Evolutionary conservation across 805 yeast genomes (phyloP), one percentile per base, ranked within the genome.

Genomic region (Metschnikowia dekortorum): DNA sequence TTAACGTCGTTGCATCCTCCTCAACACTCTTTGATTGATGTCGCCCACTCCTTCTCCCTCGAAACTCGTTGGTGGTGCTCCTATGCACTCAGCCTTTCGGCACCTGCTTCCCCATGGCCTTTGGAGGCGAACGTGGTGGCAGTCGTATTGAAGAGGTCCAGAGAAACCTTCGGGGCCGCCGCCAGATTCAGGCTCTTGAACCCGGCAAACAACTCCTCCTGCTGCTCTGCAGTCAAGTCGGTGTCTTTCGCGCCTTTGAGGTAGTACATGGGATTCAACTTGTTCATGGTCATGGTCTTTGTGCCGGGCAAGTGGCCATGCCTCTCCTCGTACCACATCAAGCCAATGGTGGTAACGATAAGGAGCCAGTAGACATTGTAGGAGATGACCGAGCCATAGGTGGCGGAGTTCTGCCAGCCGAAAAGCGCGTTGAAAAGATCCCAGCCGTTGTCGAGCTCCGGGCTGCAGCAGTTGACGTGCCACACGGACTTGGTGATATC

Each of bases 381-480:
- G 46, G 91, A 81, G 46, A 92, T 72, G 51, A 91, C 90, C 3
- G 97, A 89, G 49, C 97, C 96, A 64, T 88, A 80, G 57, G 96
- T 89, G 51, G 96, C 97, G 48, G 96, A 81, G 72, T 92, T 92
- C 74, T 90, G 96, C 98, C 98, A 92, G 54, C 98, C 98, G 55
- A 92, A 75, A 50, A 92, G 69, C 30, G 97, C 88, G 64, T 92
- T 92, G 79, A 92, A 92, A 54, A 92, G 84, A 80, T 90, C 97
- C 97, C 97, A 92, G 74, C 97, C 97, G 60, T 87, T 84, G 69
- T 87, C 92, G 52, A 78, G 75, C 68, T 86, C 91, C 36, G 97
- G 97, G 71, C 90, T 90, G 75, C 97, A 92, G 74, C 97, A 92
- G 78, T 92, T 90, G 53, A 92, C 94, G 72, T 92, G 98, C 91